Evolutionary conservation across 257 asterid genomes (phyloP).

Genomic region (Phtheirospermum japonicum): DNA sequence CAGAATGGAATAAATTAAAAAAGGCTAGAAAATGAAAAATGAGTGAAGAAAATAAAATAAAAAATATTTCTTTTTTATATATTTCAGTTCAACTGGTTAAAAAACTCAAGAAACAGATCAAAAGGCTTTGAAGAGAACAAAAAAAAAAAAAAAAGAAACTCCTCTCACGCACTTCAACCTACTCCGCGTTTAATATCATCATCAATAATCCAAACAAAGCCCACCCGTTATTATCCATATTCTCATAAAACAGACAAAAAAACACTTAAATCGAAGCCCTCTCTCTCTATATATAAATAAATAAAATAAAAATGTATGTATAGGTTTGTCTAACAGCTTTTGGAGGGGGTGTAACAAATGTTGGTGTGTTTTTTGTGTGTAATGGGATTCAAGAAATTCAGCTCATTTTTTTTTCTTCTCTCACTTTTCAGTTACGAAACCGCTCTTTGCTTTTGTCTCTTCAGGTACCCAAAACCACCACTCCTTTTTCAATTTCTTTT

Average conservation of each 20-base stretch:
- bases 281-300: constrained; percentile 4
- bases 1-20: constrained; percentile 18
- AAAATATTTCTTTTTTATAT: no score
- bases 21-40: not conserved
- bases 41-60: not conserved
- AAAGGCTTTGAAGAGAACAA: constrained; percentile 23
- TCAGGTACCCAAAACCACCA: constrained; percentile 43
- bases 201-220: constrained; percentile 39
- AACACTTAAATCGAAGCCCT: constrained; percentile 25
- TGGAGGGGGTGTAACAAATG: constrained; percentile 32
- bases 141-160: constrained; percentile 12
- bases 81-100: constrained; percentile 12
- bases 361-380: constrained; percentile 30
- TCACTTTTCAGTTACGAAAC: constrained; percentile 81
- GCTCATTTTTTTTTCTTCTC: constrained; percentile 34
- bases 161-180: constrained; percentile 42
- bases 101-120: constrained; percentile 6
- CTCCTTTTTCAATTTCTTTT: constrained; percentile 16
- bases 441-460: constrained; percentile 50
- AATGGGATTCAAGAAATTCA: constrained; percentile 35
- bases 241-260: constrained; percentile 23
- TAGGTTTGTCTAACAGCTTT: constrained; percentile 38
- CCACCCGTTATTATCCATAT: constrained; percentile 35
- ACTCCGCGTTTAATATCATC: constrained; percentile 40
- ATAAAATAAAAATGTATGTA: constrained; percentile 16